Base-by-base conservation (phyloP, 805 yeast species). In the Cyberlindnera maclurae region DNA sequence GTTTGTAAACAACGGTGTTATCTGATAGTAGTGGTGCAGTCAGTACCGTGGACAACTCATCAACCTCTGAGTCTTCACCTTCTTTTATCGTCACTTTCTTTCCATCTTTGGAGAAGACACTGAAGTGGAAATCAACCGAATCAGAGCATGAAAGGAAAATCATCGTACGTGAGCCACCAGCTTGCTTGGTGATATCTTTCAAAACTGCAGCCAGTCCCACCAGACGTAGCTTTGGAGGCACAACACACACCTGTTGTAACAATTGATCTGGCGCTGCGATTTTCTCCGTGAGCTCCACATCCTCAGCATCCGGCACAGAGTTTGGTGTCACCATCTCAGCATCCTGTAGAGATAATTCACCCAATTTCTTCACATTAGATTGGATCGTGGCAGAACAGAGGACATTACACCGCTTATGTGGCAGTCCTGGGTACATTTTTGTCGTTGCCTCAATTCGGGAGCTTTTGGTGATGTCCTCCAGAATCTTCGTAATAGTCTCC, bases 371-470 rank as follows among this genome's bases (percentile, higher is more conserved):
- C 12, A 86, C 97, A 41, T 76, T 80, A 16, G 77, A 77, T 49
- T 85, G 86, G 64, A 87, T 77, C 0, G 99, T 93, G 2, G 99
- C 99, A 30, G 97, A 89, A 68, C 97, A 93, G 39, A 93, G 64
- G 5, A 93, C 73, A 49, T 84, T 89, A 30, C 86, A 70, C 51
- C 96, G 71, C 47, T 73, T 69, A 0, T 58, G 53, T 3, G 97
- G 97, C 43, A 90, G 67, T 4, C 66, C 65, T 28, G 74, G 77
- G 58, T 69, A 79, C 39, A 54, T 52, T 8, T 46, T 44, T 6
- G 63, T 57, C 8, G 63, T 59, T 6, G 60, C 48, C 15, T 51
- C 53, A 12, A 81, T 62, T 32, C 60, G 61, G 48, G 57, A 54
- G 5, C 42, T 48, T 20, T 63, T 62, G 17, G 78, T 71, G 33